Percentiles rank a stretch among this genome's conserved stretches.
These are phyloP conservation scores for Talaromyces liani DNA, from an alignment of 495 filamentous ascomycete species.

Conservation along the genomic window DNA sequence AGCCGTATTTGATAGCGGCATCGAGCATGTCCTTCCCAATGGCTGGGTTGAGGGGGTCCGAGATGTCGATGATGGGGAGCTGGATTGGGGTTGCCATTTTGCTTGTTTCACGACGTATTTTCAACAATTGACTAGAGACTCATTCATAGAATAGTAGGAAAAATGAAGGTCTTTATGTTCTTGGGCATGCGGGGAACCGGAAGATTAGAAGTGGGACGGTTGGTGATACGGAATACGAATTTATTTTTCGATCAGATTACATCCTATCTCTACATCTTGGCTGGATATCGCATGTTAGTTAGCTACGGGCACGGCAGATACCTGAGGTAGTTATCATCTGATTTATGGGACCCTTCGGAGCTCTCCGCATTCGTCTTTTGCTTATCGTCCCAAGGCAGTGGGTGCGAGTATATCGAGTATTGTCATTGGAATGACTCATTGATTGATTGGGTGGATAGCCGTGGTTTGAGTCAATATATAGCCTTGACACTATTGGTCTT, in stretches of 20 bases:
- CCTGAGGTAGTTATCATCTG: background rate
- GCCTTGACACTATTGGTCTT: background rate
- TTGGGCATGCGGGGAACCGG: constrained; percentile 1
- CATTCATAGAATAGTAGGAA: background rate
- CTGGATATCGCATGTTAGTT: background rate
- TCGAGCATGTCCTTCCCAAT: constrained; percentile 67
- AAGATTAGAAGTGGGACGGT: background rate
- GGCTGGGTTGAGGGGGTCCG: constrained; percentile 33
- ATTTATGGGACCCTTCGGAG: background rate
- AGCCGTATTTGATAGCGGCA: constrained; percentile 75
- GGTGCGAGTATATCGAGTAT: background rate
- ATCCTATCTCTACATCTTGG: background rate
- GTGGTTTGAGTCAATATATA: background rate
- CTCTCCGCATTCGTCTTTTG: background rate
- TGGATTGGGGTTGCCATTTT: constrained; percentile 44
- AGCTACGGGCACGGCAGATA: background rate
- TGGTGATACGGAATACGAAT: background rate
- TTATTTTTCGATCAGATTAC: background rate
- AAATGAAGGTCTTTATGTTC: background rate
- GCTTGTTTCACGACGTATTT: background rate
- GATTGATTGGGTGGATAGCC: background rate
- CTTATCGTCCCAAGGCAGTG: background rate
- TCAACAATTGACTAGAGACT: background rate
- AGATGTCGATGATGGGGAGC: constrained; percentile 80
- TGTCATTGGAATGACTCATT: background rate